Conservation (phyloP, 768 basidiomycete species). For the Agrocybe praecox region DNA sequence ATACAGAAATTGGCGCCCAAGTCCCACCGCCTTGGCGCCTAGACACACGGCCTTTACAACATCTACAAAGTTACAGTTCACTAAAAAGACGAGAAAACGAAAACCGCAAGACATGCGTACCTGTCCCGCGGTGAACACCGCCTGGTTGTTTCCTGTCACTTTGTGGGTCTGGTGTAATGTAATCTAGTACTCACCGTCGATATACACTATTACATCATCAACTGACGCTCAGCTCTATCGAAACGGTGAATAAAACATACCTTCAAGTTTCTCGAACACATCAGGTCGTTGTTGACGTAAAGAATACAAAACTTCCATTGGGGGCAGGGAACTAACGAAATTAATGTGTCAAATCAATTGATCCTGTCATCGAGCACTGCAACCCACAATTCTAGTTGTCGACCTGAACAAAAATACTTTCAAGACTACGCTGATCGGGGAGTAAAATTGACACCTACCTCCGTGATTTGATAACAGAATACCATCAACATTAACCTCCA, state of each 20-base stretch:
- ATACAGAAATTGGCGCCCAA: constrained; percentile 86
- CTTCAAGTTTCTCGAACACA: constrained; percentile 19
- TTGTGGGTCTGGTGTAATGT: neutral
- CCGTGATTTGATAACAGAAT: constrained; percentile 93
- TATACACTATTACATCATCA: constrained; percentile 59
- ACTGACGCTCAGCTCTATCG: neutral
- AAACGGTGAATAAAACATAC: neutral
- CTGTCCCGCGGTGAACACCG: constrained; percentile 78
- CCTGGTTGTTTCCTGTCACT: constrained; percentile 29
- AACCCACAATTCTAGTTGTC: constrained; percentile 80
- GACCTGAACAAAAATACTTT: constrained; percentile 40
- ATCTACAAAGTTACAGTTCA: constrained; percentile 43
- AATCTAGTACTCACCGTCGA: constrained; percentile 61
- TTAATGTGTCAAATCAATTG: constrained; percentile 19
- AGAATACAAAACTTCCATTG: constrained; percentile 76
- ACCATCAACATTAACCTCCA: constrained; percentile 82
- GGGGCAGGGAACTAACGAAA: constrained; percentile 64
- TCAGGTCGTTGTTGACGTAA: constrained; percentile 54
- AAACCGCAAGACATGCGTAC: constrained; percentile 30
- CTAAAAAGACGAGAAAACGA: neutral
- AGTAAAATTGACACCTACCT: constrained; percentile 43
- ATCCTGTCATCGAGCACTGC: neutral
- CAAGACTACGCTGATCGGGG: neutral
- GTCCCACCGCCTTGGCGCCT: constrained; percentile 84
- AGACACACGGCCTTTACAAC: constrained; percentile 89